These are phyloP conservation scores for Mollisiaceae sp. DNA, from an alignment of 2,329 filamentous ascomycete genomes.

Conservation along the genomic window DNA sequence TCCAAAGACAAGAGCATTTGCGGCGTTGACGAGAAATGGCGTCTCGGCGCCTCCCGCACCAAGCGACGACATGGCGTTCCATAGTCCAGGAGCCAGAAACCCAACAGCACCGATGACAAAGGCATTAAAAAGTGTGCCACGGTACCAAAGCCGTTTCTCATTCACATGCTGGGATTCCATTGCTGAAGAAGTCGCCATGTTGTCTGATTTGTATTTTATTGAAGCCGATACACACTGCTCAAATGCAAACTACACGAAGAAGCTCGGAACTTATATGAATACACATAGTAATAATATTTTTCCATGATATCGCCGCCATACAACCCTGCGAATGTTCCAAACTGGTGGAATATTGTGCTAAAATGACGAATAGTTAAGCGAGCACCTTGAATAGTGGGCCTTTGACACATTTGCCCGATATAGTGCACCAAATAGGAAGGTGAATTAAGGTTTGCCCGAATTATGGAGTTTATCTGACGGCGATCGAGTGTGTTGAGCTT, in stretches of 20 bases:
- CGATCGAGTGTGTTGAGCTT: too few relatives aligned
- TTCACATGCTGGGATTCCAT: background rate
- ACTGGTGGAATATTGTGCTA: background rate
- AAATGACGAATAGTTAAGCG: constrained; percentile 6
- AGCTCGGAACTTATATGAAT: background rate
- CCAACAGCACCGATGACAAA: background rate
- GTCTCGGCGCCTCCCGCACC: background rate
- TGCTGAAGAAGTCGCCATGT: background rate
- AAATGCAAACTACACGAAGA: background rate
- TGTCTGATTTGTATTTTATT: background rate
- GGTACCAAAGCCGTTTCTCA: constrained; percentile 1
- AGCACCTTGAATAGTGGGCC: background rate
- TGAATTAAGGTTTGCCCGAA: background rate
- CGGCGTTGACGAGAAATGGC: background rate
- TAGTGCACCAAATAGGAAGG: background rate
- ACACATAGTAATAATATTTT: background rate
- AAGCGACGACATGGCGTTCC: background rate
- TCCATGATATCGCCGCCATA: background rate
- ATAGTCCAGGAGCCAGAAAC: background rate
- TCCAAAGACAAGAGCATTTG: constrained; percentile 5
- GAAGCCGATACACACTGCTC: background rate
- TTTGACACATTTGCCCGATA: background rate
- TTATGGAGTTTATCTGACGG: too few relatives aligned
- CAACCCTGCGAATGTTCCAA: background rate
- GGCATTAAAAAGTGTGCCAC: constrained; percentile 1